These are phyloP conservation scores for Crithidia mellificae DNA, from an alignment of 208 protist species.

Conservation along the genomic window DNA sequence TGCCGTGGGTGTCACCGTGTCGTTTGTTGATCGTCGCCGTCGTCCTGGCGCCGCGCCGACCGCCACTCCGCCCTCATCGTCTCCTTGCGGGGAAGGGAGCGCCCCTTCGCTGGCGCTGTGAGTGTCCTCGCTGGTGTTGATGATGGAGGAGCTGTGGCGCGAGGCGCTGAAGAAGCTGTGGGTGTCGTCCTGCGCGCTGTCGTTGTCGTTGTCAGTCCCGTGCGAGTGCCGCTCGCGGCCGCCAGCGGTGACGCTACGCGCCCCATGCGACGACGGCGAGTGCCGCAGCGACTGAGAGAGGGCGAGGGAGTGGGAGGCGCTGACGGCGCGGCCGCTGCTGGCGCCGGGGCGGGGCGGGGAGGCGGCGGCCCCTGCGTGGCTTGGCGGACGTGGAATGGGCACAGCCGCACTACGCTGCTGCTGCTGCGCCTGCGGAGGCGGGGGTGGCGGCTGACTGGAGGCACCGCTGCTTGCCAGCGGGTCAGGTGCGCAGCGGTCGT, in stretches of 20 bases:
- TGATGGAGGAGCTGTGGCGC: slow-evolving; percentile 22
- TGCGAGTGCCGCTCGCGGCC: slow-evolving; percentile 3
- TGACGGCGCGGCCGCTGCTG: background rate
- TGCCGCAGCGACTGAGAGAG: slow-evolving; percentile 11
- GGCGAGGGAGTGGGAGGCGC: background rate
- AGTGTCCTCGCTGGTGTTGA: slow-evolving; percentile 24
- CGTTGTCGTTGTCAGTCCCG: slow-evolving; percentile 12
- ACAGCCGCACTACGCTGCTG: slow-evolving; percentile 9
- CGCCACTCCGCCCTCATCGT: slow-evolving; percentile 1
- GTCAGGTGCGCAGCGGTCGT: background rate
- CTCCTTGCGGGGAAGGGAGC: background rate
- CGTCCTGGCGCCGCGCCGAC: background rate
- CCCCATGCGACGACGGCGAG: slow-evolving; percentile 4
- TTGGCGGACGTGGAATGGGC: background rate
- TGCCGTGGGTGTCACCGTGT: background rate
- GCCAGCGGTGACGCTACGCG: slow-evolving; percentile 5
- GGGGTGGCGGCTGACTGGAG: slow-evolving; percentile 7
- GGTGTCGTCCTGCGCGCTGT: slow-evolving; percentile 15
- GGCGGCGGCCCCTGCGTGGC: background rate
- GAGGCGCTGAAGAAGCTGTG: slow-evolving; percentile 19
- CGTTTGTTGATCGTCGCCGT: background rate
- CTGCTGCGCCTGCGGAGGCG: no score
- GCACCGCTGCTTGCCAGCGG: slow-evolving; percentile 1
- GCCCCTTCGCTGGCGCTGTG: slow-evolving; percentile 20
- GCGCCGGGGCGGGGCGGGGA: background rate